These are phyloP conservation scores for Suillus weaverae DNA, from an alignment of 768 basidiomycete species.

Conservation along the genomic window DNA sequence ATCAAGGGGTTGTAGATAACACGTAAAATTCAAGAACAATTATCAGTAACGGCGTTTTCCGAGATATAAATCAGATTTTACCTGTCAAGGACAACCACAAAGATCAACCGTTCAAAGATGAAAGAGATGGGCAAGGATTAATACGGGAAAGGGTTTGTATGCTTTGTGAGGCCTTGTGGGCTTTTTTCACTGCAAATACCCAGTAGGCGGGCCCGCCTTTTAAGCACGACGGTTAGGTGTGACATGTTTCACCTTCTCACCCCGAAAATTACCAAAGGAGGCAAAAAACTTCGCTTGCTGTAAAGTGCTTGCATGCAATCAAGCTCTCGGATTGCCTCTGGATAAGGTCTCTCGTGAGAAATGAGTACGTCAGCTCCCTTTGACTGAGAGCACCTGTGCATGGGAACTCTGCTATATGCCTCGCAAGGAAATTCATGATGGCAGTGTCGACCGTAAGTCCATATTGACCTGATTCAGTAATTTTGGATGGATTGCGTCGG, in stretches of 20 bases:
- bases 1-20: conserved; percentile 10
- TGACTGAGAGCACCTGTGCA: conserved; percentile 9
- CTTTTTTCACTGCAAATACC: conserved; percentile 7
- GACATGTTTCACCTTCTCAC: conserved; percentile 20
- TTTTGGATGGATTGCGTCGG: conserved; percentile 18
- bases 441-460: conserved; percentile 18
- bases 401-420: conserved; percentile 17
- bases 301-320: conserved; percentile 12
- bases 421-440: conserved; percentile 22
- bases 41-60: conserved; percentile 1
- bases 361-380: conserved; percentile 29
- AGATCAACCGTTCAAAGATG: neutral
- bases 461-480: conserved; percentile 21
- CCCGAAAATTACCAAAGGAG: conserved; percentile 26
- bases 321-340: conserved; percentile 25
- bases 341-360: conserved; percentile 29
- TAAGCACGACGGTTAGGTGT: conserved; percentile 18
- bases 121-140: conserved; percentile 2
- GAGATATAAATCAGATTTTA: neutral
- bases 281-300: conserved; percentile 25
- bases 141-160: neutral
- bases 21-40: neutral
- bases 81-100: neutral
- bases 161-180: conserved; percentile 11
- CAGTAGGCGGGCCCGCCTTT: conserved; percentile 26